Conservation (phyloP, 1,284 basidiomycete genomes). For the Flammula alnicola region DNA sequence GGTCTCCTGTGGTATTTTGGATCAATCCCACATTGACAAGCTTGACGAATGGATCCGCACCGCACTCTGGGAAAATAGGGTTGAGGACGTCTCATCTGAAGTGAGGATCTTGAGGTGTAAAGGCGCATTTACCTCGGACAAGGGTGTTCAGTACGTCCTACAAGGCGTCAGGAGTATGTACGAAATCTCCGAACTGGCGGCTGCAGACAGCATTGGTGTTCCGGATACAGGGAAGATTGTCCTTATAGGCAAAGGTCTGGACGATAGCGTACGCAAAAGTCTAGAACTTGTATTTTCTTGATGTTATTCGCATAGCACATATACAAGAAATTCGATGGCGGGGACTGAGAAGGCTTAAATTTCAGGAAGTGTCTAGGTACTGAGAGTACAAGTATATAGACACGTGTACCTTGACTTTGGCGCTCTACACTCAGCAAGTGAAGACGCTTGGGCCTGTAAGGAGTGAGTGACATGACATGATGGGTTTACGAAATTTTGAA, state of each 20-base stretch:
- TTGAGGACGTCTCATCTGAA: conserved; percentile 32
- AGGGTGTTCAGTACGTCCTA: conserved; percentile 68
- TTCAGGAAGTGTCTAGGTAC: neutral
- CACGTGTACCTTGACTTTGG: neutral
- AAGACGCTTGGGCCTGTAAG: conserved; percentile 32
- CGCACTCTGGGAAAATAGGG: conserved; percentile 77
- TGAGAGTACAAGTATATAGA: neutral
- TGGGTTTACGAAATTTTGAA: conserved; percentile 3
- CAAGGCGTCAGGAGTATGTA: conserved; percentile 90
- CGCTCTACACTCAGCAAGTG: conserved; percentile 25
- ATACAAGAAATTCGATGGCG: too few relatives aligned
- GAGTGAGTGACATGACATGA: neutral
- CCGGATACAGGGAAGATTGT: conserved; percentile 79
- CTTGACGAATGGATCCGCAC: conserved; percentile 81
- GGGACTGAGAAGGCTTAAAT: neutral
- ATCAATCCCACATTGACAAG: conserved; percentile 43
- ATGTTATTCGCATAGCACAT: too few relatives aligned
- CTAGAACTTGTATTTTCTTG: conserved; percentile 40
- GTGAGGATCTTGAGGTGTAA: conserved; percentile 77
- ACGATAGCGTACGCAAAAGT: conserved; percentile 54
- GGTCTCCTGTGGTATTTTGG: conserved; percentile 64
- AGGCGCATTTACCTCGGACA: conserved; percentile 65
- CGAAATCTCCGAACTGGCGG: conserved; percentile 63
- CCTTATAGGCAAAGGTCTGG: conserved; percentile 83
- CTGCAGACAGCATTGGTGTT: conserved; percentile 45